Evolutionary conservation across 495 filamentous ascomycete genomes (phyloP).

Genomic region (Xeromyces bisporus): DNA sequence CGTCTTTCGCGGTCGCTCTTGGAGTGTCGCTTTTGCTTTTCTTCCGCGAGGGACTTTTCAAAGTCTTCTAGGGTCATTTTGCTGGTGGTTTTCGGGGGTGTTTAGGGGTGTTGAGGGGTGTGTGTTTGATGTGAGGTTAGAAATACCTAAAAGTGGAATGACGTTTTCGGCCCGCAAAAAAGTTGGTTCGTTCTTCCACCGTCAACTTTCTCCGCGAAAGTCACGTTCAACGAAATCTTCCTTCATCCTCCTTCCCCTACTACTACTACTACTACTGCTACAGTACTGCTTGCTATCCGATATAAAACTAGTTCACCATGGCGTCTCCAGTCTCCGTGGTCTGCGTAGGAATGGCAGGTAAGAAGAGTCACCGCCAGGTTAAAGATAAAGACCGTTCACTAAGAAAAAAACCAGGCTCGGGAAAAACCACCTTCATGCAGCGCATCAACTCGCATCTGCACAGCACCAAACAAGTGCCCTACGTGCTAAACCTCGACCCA

Average conservation of each 20-base stretch:
- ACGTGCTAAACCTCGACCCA: constrained; percentile 94
- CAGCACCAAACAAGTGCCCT: constrained; percentile 53
- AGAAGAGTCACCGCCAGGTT: too few relatives aligned
- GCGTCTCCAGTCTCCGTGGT: constrained; percentile 52
- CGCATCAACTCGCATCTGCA: constrained; percentile 86
- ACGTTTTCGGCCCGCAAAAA: neutral
- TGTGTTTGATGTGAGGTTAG: neutral
- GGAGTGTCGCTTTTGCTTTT: constrained; percentile 18
- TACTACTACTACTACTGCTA: neutral
- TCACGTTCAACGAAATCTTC: too few relatives aligned
- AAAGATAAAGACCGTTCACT: too few relatives aligned
- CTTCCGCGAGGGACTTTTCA: constrained; percentile 32
- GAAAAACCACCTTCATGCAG: constrained; percentile 98
- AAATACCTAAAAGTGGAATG: neutral
- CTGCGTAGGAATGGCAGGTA: constrained; percentile 91
- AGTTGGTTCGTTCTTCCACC: neutral
- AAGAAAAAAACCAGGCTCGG: too few relatives aligned
- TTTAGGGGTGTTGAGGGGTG: neutral
- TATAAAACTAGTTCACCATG: constrained; percentile 18
- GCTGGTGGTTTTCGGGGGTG: neutral
- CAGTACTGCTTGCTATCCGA: neutral
- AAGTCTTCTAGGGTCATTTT: constrained; percentile 39
- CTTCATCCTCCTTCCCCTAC: too few relatives aligned
- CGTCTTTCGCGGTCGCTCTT: constrained; percentile 20
- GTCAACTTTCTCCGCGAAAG: constrained; percentile 1